These are phyloP conservation scores for Agaricus blazei DNA, from an alignment of 768 basidiomycete species.

Conservation along the genomic window DNA sequence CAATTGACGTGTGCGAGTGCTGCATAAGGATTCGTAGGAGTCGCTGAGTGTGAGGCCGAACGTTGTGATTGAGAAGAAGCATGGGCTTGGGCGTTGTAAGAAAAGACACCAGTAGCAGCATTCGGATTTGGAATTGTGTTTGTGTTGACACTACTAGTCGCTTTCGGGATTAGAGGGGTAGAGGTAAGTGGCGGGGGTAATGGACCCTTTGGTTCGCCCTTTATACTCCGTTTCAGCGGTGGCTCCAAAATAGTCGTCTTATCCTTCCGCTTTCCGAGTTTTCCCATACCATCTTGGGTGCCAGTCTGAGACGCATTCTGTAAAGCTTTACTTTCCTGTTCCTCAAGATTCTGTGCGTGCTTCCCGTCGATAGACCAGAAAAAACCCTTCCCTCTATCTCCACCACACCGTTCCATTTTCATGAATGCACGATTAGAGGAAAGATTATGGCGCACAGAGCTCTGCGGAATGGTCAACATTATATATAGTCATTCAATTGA, in stretches of 20 bases:
- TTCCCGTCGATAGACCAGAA: slow-evolving; percentile 90
- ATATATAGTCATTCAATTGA: slow-evolving; percentile 8
- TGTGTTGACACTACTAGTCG: slow-evolving; percentile 17
- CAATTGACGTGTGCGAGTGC: slow-evolving; percentile 29
- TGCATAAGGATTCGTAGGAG: slow-evolving; percentile 34
- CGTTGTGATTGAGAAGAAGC: slow-evolving; percentile 18
- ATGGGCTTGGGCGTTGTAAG: slow-evolving; percentile 33
- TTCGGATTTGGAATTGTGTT: slow-evolving; percentile 17
- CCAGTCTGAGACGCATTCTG: slow-evolving; percentile 29
- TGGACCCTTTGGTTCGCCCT: slow-evolving; percentile 54
- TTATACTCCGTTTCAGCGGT: slow-evolving; percentile 64
- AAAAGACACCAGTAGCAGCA: slow-evolving; percentile 36
- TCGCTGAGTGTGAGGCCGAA: slow-evolving; percentile 20
- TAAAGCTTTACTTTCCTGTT: slow-evolving; percentile 57
- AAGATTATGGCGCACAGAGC: slow-evolving; percentile 92
- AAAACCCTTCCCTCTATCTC: slow-evolving; percentile 87
- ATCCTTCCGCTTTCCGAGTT: slow-evolving; percentile 53
- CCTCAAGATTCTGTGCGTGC: slow-evolving; percentile 61
- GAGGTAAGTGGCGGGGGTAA: slow-evolving; percentile 69
- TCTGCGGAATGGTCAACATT: slow-evolving; percentile 39
- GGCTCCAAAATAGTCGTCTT: slow-evolving; percentile 54
- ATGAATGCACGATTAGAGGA: slow-evolving; percentile 89
- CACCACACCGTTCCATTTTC: slow-evolving; percentile 81
- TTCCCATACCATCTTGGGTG: slow-evolving; percentile 26
- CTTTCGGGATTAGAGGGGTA: slow-evolving; percentile 51